Conservation (phyloP, 106 monocot genomes). For the Dendrobium catenatum region DNA sequence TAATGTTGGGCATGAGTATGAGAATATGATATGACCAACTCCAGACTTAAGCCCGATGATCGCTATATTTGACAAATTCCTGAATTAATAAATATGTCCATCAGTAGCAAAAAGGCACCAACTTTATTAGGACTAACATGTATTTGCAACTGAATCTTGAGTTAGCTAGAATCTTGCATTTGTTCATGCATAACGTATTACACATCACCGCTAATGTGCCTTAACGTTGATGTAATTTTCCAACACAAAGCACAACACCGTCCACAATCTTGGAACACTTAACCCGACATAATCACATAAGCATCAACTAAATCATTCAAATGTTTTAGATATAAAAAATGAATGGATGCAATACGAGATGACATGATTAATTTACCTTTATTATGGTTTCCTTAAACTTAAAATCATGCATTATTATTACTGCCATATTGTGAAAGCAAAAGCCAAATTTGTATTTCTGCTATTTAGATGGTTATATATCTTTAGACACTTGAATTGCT, state of each 20-base stretch:
- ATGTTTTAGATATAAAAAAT: background rate
- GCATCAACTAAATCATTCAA: background rate
- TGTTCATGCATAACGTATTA: background rate
- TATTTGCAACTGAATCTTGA: background rate
- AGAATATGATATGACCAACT: too few relatives aligned
- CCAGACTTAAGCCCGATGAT: background rate
- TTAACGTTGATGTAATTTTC: background rate
- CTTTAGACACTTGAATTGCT: background rate
- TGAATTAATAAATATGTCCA: background rate
- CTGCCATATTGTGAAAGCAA: background rate
- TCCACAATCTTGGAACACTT: background rate
- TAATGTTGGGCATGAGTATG: too few relatives aligned
- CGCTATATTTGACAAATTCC: background rate
- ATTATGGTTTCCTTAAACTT: background rate
- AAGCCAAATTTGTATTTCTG: background rate
- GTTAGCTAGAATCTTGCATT: background rate
- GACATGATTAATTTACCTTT: background rate
- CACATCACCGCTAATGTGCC: background rate
- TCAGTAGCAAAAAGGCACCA: background rate
- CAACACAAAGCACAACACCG: background rate
- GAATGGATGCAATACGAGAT: background rate
- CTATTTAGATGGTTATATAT: background rate
- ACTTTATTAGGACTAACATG: background rate
- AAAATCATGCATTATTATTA: background rate
- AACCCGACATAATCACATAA: background rate